phyloP scores from a whole-genome alignment of 164 flowering plant genomes.

The Vitis cinerea region DNA sequence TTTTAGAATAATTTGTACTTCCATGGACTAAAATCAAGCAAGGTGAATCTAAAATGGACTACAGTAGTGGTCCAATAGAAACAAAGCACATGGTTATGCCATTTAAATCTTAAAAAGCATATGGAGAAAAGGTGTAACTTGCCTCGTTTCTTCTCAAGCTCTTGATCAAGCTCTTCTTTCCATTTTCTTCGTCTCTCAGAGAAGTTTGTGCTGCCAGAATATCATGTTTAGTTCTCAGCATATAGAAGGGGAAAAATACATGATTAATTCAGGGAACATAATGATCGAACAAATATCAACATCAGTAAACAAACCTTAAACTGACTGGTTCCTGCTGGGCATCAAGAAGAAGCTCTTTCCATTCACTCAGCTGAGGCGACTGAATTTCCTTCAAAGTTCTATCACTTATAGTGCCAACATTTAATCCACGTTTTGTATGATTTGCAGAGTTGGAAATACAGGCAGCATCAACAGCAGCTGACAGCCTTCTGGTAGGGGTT shows the following conservation, averaged over 20 bases:
- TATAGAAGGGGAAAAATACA: too few species aligned
- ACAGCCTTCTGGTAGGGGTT: constrained; percentile 19
- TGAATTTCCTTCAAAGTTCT: constrained; percentile 23
- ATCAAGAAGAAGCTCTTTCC: constrained; percentile 22
- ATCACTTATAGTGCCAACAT: constrained; percentile 22
- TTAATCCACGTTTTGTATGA: constrained; percentile 22
- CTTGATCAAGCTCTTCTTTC: constrained; percentile 60
- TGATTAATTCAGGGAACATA: too few species aligned
- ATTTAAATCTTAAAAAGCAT: too few species aligned
- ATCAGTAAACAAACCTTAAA: constrained; percentile 29
- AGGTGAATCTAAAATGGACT: background rate
- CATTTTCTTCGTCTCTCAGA: constrained; percentile 48
- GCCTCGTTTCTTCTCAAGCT: constrained; percentile 55
- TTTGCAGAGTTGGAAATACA: constrained; percentile 36
- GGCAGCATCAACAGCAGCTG: constrained; percentile 25
- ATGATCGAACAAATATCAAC: background rate
- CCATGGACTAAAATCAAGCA: background rate
- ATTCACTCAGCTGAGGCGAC: constrained; percentile 27
- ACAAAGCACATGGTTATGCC: too few species aligned
- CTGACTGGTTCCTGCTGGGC: constrained; percentile 31
- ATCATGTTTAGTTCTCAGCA: background rate
- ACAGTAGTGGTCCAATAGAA: background rate
- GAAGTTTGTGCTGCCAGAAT: constrained; percentile 22
- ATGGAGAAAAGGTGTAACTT: background rate
- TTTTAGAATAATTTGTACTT: background rate